Evolutionary conservation across 2,329 filamentous ascomycete genomes (phyloP), one percentile per base, ranked within the genome.

Genomic region (Calonectria pauciramosa): DNA sequence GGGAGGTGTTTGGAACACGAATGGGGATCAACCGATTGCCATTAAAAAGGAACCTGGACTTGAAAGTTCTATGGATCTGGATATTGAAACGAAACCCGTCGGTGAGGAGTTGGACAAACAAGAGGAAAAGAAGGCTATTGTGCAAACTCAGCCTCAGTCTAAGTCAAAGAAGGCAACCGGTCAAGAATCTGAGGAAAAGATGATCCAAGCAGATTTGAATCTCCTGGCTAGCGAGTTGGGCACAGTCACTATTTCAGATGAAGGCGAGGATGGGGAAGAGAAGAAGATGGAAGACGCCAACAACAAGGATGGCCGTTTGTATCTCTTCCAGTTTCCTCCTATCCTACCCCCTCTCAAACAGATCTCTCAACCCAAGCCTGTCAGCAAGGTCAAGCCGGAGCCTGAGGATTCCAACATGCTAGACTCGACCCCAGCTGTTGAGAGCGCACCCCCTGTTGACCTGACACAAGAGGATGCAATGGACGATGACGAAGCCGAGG

Each of bases 251-350:
- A 80, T 86, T 16, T 79, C 82, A 28, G 81, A 82, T 49, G 79
- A 78, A 20, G 80, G 80, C 56, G 80, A 80, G 8, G 81, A 82
- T 63, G 80, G 77, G 18, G 80, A 82, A 65, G 81, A 81, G 18
- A 72, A 77, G 26, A 81, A 80, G 70, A 76, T 74, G 20, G 81
- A 82, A 54, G 82, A 76, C 10, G 81, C 82, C 2, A 76, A 82
- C 60, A 83, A 85, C 82, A 86, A 86, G 76, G 90, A 92, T 59
- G 91, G 91, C 28, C 88, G 90, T 47, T 82, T 93, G 68, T 93
- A 92, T 75, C 86, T 93, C 65, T 93, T 93, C 84, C 92, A 93
- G 78, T 90, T 93, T 77, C 92, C 92, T 51, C 91, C 91, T 7
- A 85, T 93, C 5, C 86, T 93, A 14, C 91, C 92, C 10, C 89